Base-by-base conservation (phyloP, 768 basidiomycete genomes). In the Leccinum aurantiacum region DNA sequence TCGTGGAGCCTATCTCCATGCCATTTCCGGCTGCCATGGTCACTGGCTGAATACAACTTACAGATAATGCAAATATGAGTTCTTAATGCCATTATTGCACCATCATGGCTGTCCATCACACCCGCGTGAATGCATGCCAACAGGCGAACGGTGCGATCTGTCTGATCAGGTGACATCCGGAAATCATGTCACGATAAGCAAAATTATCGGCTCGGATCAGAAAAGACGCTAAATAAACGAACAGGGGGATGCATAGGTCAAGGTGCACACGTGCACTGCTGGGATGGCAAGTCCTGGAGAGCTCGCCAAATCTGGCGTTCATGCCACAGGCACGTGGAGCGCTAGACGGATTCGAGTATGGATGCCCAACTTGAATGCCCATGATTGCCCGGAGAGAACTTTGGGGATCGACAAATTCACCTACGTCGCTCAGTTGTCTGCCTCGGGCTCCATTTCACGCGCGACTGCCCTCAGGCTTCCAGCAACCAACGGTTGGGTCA, bases 371-470 rank as follows among this genome's bases (percentile, higher is more conserved):
- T 22, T 22, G 22, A 22, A 27, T 24, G 10, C 10, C 27, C 25
- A 49, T 25, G 13, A 22, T 24, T 49, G 0, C 8, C 48, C 48
- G 22, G 22, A 9, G 8, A 17, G 25, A 27, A 27, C 4, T 15
- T 27, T 50, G 25, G 25, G 27, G 49, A 50, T 50, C 49, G 27
- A 50, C 49, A 19, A 9, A 84, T 22, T 25, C 25, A 25, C 25
- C 25, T 25, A 25, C 25, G 25, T 25, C 25, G 25, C 25, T 25
- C 25, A 25, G 25, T 25, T 25, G 25, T 25, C 25, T 25, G 25
- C 25, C 25, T 25, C 25, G 25, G 25, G 25, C 25, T 25, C 25
- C 25, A 25, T 25, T 25, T 25, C 25, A 25, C 25, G 25, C 25
- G 25, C 25, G 25, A 25, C 25, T 25, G 25, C 25, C 25, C 25